A percentile compares a stretch with the other conserved stretches of the same genome.
phyloP scores from a whole-genome alignment of 139 green algal genomes.

The Pleodorina starrii region DNA sequence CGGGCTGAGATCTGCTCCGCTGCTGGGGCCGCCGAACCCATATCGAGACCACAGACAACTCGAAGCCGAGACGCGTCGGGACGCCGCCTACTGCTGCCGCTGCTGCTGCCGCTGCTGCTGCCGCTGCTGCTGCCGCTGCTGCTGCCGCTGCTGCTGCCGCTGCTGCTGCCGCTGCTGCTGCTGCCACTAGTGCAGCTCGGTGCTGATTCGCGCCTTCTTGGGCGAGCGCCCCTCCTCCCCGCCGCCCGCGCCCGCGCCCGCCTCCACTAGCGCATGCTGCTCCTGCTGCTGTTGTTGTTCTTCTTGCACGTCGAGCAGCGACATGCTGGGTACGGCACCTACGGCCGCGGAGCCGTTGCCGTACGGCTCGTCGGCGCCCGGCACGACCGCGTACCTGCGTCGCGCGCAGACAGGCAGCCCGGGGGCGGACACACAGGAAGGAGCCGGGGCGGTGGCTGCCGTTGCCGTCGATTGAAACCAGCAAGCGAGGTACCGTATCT shows the following conservation, averaged over 20 bases:
- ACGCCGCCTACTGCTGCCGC: no score
- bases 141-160: no score
- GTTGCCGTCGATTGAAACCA: neutral
- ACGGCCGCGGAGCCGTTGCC: conserved; percentile 13
- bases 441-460: neutral
- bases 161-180: no score
- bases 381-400: conserved; percentile 47
- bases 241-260: neutral
- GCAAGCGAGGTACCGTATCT: neutral
- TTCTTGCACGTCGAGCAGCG: neutral
- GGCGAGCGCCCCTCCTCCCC: neutral
- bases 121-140: no score
- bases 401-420: neutral
- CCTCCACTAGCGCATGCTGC: neutral
- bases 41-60: no score
- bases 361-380: conserved; percentile 33
- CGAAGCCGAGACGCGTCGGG: no score
- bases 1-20: no score
- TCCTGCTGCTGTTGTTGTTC: neutral
- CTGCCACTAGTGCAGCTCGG: no score
- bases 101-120: no score
- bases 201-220: conserved; percentile 28
- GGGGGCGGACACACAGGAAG: neutral
- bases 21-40: no score
- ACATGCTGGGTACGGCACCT: conserved; percentile 35